Percentiles rank a stretch among this genome's conserved stretches.
These are phyloP conservation scores for Jatropha curcas DNA, from an alignment of 345 rosid species.

Conservation along the genomic window DNA sequence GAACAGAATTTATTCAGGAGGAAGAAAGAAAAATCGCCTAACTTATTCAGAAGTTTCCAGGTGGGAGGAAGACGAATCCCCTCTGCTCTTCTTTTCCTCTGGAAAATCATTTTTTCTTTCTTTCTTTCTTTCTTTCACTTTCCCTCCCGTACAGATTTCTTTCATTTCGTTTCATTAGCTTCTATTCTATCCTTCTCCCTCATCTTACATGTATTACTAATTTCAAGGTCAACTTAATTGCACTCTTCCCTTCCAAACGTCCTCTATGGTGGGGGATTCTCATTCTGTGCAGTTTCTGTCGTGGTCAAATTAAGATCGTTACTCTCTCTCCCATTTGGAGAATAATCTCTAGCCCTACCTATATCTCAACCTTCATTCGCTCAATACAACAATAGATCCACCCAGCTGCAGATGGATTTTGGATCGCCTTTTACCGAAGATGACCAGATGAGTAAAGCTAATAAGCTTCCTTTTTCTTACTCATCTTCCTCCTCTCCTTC, in stretches of 20 bases:
- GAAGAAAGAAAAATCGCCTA: slow-evolving; percentile 13
- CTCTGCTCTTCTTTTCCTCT: not conserved
- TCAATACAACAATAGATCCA: not conserved
- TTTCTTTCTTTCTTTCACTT: not conserved
- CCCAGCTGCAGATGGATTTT: slow-evolving; percentile 28
- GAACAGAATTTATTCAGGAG: slow-evolving; percentile 8
- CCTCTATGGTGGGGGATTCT: slow-evolving; percentile 15
- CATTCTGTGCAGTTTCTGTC: too few relatives aligned
- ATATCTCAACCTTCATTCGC: not conserved
- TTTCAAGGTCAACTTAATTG: slow-evolving; percentile 31
- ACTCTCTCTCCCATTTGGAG: too few relatives aligned
- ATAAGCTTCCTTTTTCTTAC: slow-evolving; percentile 28
- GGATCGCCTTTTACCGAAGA: slow-evolving; percentile 30
- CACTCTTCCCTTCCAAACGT: slow-evolving; percentile 7
- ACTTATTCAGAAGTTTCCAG: slow-evolving; percentile 37
- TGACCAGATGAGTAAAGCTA: slow-evolving; percentile 26
- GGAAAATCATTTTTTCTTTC: slow-evolving; percentile 3
- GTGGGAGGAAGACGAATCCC: not conserved
- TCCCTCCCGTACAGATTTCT: not conserved
- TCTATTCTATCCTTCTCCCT: too few relatives aligned
- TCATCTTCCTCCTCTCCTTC: slow-evolving; percentile 30
- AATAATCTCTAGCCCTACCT: slow-evolving; percentile 17
- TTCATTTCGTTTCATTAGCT: too few relatives aligned
- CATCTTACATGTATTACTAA: not conserved
- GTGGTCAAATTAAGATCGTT: too few relatives aligned